Conservation (phyloP, 331 rosid species). For the Cydonia oblonga region DNA sequence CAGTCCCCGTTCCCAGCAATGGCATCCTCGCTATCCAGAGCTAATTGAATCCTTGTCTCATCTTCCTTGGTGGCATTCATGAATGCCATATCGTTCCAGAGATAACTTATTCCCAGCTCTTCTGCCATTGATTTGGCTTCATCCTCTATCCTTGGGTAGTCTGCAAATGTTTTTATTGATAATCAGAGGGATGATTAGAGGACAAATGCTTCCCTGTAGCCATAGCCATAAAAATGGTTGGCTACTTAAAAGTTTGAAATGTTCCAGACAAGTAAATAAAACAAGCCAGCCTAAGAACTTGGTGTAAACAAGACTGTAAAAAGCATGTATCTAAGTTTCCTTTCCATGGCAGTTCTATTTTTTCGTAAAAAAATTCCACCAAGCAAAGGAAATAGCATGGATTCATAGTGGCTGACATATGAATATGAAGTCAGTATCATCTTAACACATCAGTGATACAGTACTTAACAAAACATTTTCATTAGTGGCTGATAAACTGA, state of each 20-base stretch:
- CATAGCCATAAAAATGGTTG: neutral
- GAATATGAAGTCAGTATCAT: neutral
- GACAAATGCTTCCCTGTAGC: slow-evolving; percentile 2
- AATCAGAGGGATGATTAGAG: slow-evolving; percentile 4
- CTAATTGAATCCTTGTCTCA: slow-evolving; percentile 59
- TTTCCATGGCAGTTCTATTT: neutral
- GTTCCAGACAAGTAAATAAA: neutral
- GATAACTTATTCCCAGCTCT: slow-evolving; percentile 49
- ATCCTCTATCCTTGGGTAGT: slow-evolving; percentile 81
- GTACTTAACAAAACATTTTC: neutral
- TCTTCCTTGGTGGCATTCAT: slow-evolving; percentile 57
- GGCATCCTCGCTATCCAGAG: slow-evolving; percentile 81
- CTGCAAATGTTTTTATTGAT: slow-evolving; percentile 28
- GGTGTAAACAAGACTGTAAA: neutral
- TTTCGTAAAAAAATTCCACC: neutral
- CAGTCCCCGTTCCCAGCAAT: slow-evolving; percentile 77
- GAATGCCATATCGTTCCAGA: slow-evolving; percentile 48
- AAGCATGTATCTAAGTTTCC: neutral
- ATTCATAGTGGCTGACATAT: neutral
- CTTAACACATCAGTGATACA: neutral
- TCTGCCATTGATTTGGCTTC: slow-evolving; percentile 66
- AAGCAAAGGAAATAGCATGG: neutral
- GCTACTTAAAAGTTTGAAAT: neutral
- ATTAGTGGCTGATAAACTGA: neutral
- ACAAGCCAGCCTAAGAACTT: neutral